Evolutionary conservation across 2,329 filamentous ascomycete species (phyloP).

Genomic region (Fusarium sp.): DNA sequence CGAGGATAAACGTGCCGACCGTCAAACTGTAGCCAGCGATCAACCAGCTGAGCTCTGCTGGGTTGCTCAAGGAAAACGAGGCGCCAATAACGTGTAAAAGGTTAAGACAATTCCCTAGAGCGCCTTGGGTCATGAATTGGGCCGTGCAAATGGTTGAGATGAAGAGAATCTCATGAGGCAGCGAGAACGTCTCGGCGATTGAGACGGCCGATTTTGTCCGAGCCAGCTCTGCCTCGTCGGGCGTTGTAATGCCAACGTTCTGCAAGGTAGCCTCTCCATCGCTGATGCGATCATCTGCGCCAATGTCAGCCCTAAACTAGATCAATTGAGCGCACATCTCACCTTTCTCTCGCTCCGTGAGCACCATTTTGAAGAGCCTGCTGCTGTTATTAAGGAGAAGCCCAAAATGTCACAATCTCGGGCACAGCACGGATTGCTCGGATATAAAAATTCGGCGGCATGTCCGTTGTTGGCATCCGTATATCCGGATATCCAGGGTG

Average conservation of each 20-base stretch:
- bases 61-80: conserved; percentile 36
- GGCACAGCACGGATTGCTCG: not conserved
- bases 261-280: conserved; percentile 24
- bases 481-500: conserved; percentile 1
- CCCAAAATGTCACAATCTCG: not conserved
- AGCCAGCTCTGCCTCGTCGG: conserved; percentile 33
- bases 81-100: conserved; percentile 38
- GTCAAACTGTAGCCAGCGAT: conserved; percentile 68
- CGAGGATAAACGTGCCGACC: conserved; percentile 68
- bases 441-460: not conserved
- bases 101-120: conserved; percentile 41
- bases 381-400: not conserved
- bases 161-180: conserved; percentile 33
- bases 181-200: conserved; percentile 38
- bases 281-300: conserved; percentile 1
- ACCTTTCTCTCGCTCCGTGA: conserved; percentile 22
- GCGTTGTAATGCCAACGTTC: conserved; percentile 20
- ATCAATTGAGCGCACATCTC: fast-evolving
- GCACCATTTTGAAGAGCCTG: not conserved
- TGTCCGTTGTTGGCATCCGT: not conserved
- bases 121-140: conserved; percentile 42
- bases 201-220: conserved; percentile 36
- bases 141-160: conserved; percentile 39
- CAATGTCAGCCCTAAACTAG: not conserved
- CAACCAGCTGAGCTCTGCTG: conserved; percentile 57